Conservation (phyloP, 768 basidiomycete species). For the Cystobasidium ongulense region DNA sequence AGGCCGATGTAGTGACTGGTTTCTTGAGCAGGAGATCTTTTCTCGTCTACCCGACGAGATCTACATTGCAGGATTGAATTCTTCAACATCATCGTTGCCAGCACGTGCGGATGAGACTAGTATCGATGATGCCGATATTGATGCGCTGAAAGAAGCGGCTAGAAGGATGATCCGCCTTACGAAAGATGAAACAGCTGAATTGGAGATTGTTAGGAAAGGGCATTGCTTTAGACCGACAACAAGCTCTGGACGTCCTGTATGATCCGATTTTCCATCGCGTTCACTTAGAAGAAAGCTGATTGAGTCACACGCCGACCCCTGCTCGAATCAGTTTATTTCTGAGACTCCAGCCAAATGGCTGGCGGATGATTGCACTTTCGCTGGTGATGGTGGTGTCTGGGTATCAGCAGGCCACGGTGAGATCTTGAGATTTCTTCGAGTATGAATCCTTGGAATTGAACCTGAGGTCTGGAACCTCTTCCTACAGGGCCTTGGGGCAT, state of each 20-base stretch:
- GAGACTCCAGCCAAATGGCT: not conserved
- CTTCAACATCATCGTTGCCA: not conserved
- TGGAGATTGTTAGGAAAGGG: slow-evolving; percentile 17
- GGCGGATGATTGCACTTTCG: not conserved
- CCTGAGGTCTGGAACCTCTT: not conserved
- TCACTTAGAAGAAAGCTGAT: not conserved
- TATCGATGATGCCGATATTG: not conserved
- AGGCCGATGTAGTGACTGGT: not conserved
- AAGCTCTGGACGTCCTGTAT: slow-evolving; percentile 1
- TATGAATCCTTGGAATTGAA: no score
- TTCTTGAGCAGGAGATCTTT: slow-evolving; percentile 15
- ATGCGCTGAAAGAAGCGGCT: slow-evolving; percentile 8
- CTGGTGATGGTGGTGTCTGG: not conserved
- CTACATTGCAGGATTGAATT: slow-evolving; percentile 13
- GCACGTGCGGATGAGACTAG: not conserved
- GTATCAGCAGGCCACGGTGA: slow-evolving; percentile 20
- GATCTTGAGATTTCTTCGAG: not conserved
- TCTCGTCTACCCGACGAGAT: slow-evolving; percentile 19
- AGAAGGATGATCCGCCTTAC: not conserved
- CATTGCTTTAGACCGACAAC: slow-evolving; percentile 22
- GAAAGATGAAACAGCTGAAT: not conserved
- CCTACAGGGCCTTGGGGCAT: slow-evolving; percentile 19
- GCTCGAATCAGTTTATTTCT: not conserved
- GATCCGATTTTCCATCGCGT: not conserved
- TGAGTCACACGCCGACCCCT: not conserved